Percentiles rank a stretch among this genome's conserved stretches.
phyloP scores from a whole-genome alignment of 441 rosid species.

The Corymbia calophylla region DNA sequence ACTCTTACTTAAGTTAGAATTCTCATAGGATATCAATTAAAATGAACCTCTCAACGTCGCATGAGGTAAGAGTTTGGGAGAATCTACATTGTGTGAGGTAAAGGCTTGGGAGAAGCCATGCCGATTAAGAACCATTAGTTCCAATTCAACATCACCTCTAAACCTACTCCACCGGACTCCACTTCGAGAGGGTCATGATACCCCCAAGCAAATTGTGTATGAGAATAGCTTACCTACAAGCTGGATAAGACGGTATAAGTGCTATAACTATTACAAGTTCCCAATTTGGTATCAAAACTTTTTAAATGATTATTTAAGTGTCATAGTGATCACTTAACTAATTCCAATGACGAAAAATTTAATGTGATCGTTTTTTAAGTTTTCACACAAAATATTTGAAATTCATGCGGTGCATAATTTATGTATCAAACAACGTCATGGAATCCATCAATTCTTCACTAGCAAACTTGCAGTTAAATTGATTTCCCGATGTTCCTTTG shows the following conservation, averaged over 20 bases:
- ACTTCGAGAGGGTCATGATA: no score
- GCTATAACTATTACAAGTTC: background rate
- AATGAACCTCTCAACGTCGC: no score
- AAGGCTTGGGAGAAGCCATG: no score
- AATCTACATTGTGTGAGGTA: no score
- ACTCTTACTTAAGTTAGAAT: no score
- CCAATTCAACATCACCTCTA: no score
- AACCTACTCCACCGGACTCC: no score
- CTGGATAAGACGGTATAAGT: background rate
- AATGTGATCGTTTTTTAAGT: background rate
- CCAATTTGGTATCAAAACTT: background rate
- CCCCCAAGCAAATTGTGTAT: background rate
- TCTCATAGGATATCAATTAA: no score
- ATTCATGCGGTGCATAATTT: background rate
- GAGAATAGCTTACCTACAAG: background rate
- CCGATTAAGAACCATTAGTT: no score
- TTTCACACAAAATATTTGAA: slow-evolving; percentile 18
- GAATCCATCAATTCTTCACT: background rate
- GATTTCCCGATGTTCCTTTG: background rate
- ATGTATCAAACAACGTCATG: slow-evolving; percentile 6
- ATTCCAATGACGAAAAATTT: background rate
- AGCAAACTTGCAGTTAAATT: background rate
- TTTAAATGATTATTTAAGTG: background rate
- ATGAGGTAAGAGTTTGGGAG: no score
- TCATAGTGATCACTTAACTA: background rate